Evolutionary conservation across 306 rosid genomes (phyloP).

Genomic region (Abrus pulchellus): DNA sequence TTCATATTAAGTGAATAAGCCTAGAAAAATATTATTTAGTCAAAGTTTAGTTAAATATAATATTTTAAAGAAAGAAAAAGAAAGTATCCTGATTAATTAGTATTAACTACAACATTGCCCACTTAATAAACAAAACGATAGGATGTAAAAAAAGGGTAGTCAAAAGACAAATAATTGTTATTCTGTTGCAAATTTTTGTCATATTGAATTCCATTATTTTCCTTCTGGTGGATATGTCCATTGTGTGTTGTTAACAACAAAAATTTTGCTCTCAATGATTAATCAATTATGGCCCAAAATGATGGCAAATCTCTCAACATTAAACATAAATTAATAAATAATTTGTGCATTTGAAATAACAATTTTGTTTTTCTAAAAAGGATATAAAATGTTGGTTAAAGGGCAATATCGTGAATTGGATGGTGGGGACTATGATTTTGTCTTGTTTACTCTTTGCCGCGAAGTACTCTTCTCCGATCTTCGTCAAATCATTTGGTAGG

Average conservation of each 20-base stretch:
- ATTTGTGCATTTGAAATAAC: background rate
- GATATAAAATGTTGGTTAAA: background rate
- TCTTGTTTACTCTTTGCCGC: background rate
- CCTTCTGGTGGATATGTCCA: background rate
- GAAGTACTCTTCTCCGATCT: background rate
- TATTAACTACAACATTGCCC: no score
- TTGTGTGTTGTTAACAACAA: no score
- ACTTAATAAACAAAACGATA: no score
- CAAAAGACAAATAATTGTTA: no score
- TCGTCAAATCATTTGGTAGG: background rate
- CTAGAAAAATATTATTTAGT: no score
- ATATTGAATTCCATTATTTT: background rate
- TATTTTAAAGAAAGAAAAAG: no score
- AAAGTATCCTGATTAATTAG: no score
- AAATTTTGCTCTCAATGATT: background rate
- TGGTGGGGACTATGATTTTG: background rate
- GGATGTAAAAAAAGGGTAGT: no score
- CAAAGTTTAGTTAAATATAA: no score
- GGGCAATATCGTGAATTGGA: slow-evolving; percentile 19
- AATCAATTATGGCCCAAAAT: background rate
- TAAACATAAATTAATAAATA: background rate
- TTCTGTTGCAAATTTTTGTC: background rate
- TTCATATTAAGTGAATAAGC: no score
- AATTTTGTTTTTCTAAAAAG: no score
- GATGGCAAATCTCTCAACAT: background rate